Base-by-base conservation (phyloP, 2,329 filamentous ascomycete genomes). In the Bipolaris gigantea region DNA sequence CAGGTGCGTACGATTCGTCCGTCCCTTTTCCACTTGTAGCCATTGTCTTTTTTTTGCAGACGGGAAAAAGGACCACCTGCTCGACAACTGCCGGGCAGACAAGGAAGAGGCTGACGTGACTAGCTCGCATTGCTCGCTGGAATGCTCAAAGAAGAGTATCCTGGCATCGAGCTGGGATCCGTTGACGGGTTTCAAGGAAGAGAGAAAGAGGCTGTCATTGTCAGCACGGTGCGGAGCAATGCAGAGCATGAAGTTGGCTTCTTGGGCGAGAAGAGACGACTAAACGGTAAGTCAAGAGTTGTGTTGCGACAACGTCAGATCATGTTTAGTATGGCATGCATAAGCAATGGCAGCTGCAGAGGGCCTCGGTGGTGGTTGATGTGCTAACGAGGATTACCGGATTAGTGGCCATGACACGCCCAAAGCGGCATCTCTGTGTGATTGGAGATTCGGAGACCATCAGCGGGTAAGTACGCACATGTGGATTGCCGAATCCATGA, bases 131-230 rank as follows among this genome's bases (percentile, higher is more conserved):
- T 95, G 10, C 79, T 97, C 47, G 87, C 91, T 11, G 78, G 81
- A 34, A 81, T 88, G 61, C 81, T 99, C 45, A 94, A 93, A 70
- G 89, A 94, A 56, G 79, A 80, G 35, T 96, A 89, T 65, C 89
- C 89, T 0, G 91, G 89, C 11, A 85, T 99, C 46, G 94, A 99
- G 74, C 81, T 99, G n/a, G 94, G 94, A 32, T 96, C 91, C 66
- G 90, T 99, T 2, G 94, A 99, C 74, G 94, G 93, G 2, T 99
- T 99, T 72, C 94, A 99, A 74, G 94, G 94, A 32, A 85, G 94
- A 16, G 94, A 99, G 75, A 99, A 99, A 75, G 94, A 99, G 74
- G 94, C 90, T 2, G 88, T 99, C 15, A 83, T 99, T 35, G 87
- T 99, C 47, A 96, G 89, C 73, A 82, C 97, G n/a, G 94, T 99